Base-by-base conservation (phyloP, 2,329 filamentous ascomycete genomes). In the Ophiocordyceps camponoti-saundersi region DNA sequence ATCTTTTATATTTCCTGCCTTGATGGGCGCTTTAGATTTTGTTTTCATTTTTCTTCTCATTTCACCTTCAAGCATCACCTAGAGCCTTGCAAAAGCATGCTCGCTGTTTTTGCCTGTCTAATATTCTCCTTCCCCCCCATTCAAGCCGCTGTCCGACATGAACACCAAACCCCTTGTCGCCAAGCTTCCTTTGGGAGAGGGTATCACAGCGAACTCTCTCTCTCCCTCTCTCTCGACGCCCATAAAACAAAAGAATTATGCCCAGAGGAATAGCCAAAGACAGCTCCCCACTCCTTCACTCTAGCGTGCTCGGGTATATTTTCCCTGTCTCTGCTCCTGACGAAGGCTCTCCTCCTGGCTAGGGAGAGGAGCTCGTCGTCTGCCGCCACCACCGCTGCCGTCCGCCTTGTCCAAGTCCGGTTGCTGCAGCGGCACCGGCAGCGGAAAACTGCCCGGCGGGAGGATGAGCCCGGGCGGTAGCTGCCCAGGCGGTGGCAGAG, bases 331-430 rank as follows among this genome's bases (percentile, higher is more conserved):
- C 69, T 90, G 86, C 62, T 90, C 85, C 61, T 82, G 77, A 54
- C 80, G 76, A 54, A 93, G 64, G 54, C 84, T 89, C 59, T 92
- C 87, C 58, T 85, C 79, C 63, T 93, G 87, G 59, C 85, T 89
- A 0, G 87, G 87, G 42, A 94, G 64, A 10, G 85, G 86, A 6
- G 75, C 85, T 50, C 82, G 72, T 18, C 78, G 65, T 6, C 64
- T 59, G 32, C 56, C 61, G 21, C 56, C 59, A 13, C 60, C 63
- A 55, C 64, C 59, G 30, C 56, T 61, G 21, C 56, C 59, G 13
- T 61, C 63, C 55, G 60, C 55, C 48, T 63, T 57, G 48, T 62
- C 58, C 46, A 49, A 59, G 6, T 57, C 55, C 39, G 51, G 52
- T n/a, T 62, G 59, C 18, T 62, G 59, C 48, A 59, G 68, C 26